Percentiles rank a stretch among this genome's conserved stretches.
Evolutionary conservation across 495 filamentous ascomycete species (phyloP).

Genomic region (Cercophora sp.): DNA sequence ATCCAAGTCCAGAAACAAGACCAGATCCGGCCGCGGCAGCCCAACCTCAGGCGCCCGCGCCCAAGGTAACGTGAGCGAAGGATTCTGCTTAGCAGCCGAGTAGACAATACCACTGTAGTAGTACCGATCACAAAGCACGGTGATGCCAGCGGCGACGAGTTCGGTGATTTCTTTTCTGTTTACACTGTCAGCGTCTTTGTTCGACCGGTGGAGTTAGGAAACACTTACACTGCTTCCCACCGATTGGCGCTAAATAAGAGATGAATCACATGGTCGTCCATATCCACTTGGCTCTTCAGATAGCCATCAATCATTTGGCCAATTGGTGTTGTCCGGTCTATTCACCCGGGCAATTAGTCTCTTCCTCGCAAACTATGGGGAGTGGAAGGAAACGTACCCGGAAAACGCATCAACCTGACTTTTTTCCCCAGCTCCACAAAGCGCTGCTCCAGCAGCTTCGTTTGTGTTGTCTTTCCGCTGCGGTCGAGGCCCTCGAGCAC

Average conservation of each 20-base stretch:
- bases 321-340: conserved; percentile 80
- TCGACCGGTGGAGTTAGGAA: too few relatives aligned
- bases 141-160: conserved; percentile 61
- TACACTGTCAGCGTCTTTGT: too few relatives aligned
- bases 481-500: conserved; percentile 93
- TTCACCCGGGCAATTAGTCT: conserved; percentile 25
- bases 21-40: conserved; percentile 80
- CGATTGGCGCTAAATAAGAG: conserved; percentile 93
- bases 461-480: conserved; percentile 94
- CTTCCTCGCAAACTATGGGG: too few relatives aligned
- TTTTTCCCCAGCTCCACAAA: conserved; percentile 57
- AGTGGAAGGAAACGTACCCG: conserved; percentile 56
- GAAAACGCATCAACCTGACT: conserved; percentile 79
- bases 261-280: conserved; percentile 91
- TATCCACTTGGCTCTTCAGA: conserved; percentile 65
- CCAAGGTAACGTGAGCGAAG: conserved; percentile 67
- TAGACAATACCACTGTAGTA: conserved; percentile 93
- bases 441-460: conserved; percentile 61
- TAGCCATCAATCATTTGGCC: conserved; percentile 88
- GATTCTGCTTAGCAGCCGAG: conserved; percentile 83
- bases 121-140: conserved; percentile 85
- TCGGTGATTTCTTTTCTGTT: too few relatives aligned
- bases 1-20: conserved; percentile 79
- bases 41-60: conserved; percentile 79
- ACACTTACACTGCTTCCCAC: conserved; percentile 75